Evolutionary conservation across 805 yeast genomes (phyloP).

Genomic region (Ogataea wickerhamii): DNA sequence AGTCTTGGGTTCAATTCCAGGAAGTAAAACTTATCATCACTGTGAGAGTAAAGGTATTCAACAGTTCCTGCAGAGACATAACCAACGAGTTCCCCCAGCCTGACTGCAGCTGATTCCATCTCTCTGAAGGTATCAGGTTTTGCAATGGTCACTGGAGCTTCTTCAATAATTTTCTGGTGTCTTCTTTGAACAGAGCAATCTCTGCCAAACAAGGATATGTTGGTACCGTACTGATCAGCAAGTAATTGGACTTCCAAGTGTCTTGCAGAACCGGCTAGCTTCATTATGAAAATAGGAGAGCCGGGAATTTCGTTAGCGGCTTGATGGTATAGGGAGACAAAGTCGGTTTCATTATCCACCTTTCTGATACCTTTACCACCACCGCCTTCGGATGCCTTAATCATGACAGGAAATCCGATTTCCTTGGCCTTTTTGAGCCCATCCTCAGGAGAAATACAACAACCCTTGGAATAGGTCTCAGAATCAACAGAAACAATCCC

Average conservation of each 20-base stretch:
- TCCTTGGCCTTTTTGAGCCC: slow-evolving; percentile 80
- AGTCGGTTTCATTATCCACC: slow-evolving; percentile 81
- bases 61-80: slow-evolving; percentile 99
- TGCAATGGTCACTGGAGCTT: slow-evolving; percentile 98
- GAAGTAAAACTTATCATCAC: slow-evolving; percentile 93
- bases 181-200: slow-evolving; percentile 99
- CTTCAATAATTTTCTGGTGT: slow-evolving; percentile 98
- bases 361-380: slow-evolving; percentile 99
- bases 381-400: slow-evolving; percentile 99
- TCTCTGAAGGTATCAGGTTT: slow-evolving; percentile 75
- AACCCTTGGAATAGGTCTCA: slow-evolving; percentile 80
- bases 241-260: slow-evolving; percentile 96
- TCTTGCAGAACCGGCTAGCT: slow-evolving; percentile 95
- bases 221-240: slow-evolving; percentile 98
- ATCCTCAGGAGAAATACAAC: slow-evolving; percentile 81
- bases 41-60: slow-evolving; percentile 91
- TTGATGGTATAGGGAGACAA: slow-evolving; percentile 74
- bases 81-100: slow-evolving; percentile 95
- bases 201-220: slow-evolving; percentile 95
- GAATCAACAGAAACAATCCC: slow-evolving; percentile 88
- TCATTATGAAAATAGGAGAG: slow-evolving; percentile 97
- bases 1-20: slow-evolving; percentile 96
- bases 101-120: slow-evolving; percentile 97
- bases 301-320: slow-evolving; percentile 98
- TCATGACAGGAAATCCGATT: slow-evolving; percentile 98